Evolutionary conservation across 2,329 filamentous ascomycete species (phyloP), one percentile per base, ranked within the genome.

Genomic region (Akanthomyces muscarius): DNA sequence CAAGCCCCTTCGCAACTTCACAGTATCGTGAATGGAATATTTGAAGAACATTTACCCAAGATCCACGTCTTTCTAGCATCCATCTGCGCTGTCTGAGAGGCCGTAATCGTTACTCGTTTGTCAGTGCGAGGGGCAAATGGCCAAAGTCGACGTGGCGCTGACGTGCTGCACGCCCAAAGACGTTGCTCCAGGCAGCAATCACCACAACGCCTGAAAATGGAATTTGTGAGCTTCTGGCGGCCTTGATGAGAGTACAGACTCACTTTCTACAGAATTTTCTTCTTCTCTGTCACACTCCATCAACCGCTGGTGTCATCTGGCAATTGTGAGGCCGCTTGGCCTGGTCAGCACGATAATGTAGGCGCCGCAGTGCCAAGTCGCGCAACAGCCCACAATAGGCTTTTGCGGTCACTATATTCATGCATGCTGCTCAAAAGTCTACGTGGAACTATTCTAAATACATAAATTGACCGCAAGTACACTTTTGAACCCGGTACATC

Each of bases 61-160:
- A 47, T 47, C 42, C 28, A 14, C n/a, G 16, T 51, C 21, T 13
- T 51, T 42, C 3, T 10, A 18, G n/a, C 30, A 33, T 7, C 21
- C 23, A 48, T 41, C 30, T 18, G 44, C 14, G 14, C 16, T 13
- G 21, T 23, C 14, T 7, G 33, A 50, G 30, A 33, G 14, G 33
- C 10, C 33, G 14, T 23, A 2, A 13, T 51, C 44, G 14, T 28
- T 50, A 7, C 33, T 59, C 13, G 56, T 51, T 50, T 58, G 42
- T 14, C 45, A 42, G 56, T 59, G 56, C 56, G 56, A 59, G 56
- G 33, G 45, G 45, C 56, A 50, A 21, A 41, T 51, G 21, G 28
- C 44, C 56, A 48, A 59, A 59, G 45, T 59, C 23, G 45, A 51
- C 45, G 56, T 59, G 56, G 44, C 21, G 23, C 45, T 16, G 23